Base-by-base conservation (phyloP, 1,139 yeast species). In the Hansenula lynferdii region DNA sequence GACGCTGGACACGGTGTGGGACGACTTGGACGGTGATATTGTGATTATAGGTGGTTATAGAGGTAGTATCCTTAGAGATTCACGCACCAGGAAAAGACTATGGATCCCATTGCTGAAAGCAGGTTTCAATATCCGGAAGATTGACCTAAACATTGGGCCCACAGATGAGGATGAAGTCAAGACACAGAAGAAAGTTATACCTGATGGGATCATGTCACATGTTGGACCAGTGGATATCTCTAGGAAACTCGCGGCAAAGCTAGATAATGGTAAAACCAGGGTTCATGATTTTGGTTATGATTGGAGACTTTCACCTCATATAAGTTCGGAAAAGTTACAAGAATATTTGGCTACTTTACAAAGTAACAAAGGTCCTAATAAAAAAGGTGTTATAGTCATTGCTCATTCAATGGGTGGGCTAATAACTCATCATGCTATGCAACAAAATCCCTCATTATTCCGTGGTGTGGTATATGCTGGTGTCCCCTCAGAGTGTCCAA, bases 381-480 rank as follows among this genome's bases (percentile, higher is more conserved):
- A 51, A 24, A 72, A 74, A 45, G 85, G 85, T 5, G 70, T 81
- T 0, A 62, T 81, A 21, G 78, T 89, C 0, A 77, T 89, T 40
- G 94, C 94, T 0, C 97, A 89, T 59, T 86, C 96, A 0, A 87
- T 89, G 96, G 97, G 97, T 37, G 97, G 97, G 0, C 56, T 89
- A 18, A 72, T 89, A 17, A 79, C 95, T 0, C 96, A 86, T 53
- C 83, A 83, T 40, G 85, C 85, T 0, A 65, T 89, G 69, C 85
- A 82, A 42, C 64, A 65, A 34, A 72, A 78, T 41, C 90, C 96
- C 0, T 65, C 72, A 10, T 60, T 86, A 31, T 74, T 89, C 53
- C 66, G 92, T 43, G 90, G 92, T 0, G 53, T 89, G 1, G 58
- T 89, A 3, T 89, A 86, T 53, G 94, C 78, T 2, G 97, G 97